These are phyloP conservation scores for Talaromyces sp. DNA, from an alignment of 2,329 filamentous ascomycete genomes.

Conservation along the genomic window DNA sequence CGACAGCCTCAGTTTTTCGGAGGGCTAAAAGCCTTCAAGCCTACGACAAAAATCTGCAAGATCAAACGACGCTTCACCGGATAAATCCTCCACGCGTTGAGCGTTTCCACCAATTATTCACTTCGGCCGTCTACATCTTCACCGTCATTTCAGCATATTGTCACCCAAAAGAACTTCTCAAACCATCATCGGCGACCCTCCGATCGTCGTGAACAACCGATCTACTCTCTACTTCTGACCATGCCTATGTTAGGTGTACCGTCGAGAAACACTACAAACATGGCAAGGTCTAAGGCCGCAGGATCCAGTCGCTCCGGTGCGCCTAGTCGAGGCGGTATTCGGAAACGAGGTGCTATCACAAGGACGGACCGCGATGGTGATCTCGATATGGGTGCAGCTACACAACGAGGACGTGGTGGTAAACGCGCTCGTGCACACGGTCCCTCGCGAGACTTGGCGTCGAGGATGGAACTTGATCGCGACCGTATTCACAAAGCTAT, in stretches of 20 bases:
- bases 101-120: neutral
- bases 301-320: constrained; percentile 27
- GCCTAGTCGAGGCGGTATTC: constrained; percentile 49
- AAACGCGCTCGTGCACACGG: constrained; percentile 34
- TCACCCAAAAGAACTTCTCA: neutral
- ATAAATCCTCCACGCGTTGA: neutral
- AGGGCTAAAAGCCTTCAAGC: neutral
- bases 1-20: neutral
- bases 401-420: constrained; percentile 33
- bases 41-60: constrained; percentile 7
- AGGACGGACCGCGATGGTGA: constrained; percentile 61
- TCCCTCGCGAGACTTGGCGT: constrained; percentile 25
- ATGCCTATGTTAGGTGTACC: constrained; percentile 19
- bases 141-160: neutral
- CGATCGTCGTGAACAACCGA: neutral
- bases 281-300: constrained; percentile 33
- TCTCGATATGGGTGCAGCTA: constrained; percentile 51
- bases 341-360: constrained; percentile 43
- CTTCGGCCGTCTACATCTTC: neutral
- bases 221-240: constrained; percentile 1
- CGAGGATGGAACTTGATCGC: constrained; percentile 20
- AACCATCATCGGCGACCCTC: neutral
- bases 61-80: neutral
- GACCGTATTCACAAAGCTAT: constrained; percentile 35
- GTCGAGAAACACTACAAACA: constrained; percentile 24